Percentiles rank a stretch among this genome's conserved stretches.
phyloP scores from a whole-genome alignment of 2,329 filamentous ascomycete species.

The Aspergillus sp. region DNA sequence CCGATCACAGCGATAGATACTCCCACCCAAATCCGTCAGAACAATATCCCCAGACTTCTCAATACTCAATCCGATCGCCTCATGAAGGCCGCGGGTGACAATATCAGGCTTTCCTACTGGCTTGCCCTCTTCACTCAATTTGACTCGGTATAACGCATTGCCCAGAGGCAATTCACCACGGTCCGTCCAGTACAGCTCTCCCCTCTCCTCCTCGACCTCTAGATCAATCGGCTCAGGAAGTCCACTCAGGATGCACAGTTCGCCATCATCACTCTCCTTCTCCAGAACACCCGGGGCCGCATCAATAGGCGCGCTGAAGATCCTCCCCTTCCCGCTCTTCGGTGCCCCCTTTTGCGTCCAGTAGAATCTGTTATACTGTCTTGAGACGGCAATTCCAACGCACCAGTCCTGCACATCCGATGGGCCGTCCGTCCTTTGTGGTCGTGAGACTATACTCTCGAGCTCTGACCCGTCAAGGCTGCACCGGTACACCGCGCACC shows the following conservation, averaged over 20 bases:
- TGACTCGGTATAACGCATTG: conserved; percentile 52
- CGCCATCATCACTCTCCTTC: conserved; percentile 41
- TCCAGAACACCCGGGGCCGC: conserved; percentile 36
- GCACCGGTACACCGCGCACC: conserved; percentile 35
- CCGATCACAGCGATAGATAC: conserved; percentile 24
- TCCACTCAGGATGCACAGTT: conserved; percentile 42
- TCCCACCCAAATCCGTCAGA: conserved; percentile 30
- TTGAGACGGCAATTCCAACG: conserved; percentile 56
- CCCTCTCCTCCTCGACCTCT: conserved; percentile 49
- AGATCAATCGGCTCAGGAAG: conserved; percentile 61
- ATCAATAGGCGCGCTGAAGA: conserved; percentile 52
- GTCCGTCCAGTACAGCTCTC: conserved; percentile 61
- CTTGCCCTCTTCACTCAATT: conserved; percentile 14
- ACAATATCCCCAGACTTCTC: conserved; percentile 23
- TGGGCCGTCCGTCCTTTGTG: neutral
- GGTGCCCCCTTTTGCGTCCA: conserved; percentile 62
- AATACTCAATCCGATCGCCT: conserved; percentile 49
- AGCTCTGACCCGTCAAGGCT: conserved; percentile 36
- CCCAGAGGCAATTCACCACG: conserved; percentile 58
- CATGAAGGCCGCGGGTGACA: conserved; percentile 40
- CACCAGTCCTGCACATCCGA: conserved; percentile 46
- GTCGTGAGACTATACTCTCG: conserved; percentile 36
- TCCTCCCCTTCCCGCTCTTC: conserved; percentile 53
- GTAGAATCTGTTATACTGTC: conserved; percentile 49
- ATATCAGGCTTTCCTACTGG: conserved; percentile 31